Base-by-base conservation (phyloP, 2,329 filamentous ascomycete species). In the Ophiostoma ips region DNA sequence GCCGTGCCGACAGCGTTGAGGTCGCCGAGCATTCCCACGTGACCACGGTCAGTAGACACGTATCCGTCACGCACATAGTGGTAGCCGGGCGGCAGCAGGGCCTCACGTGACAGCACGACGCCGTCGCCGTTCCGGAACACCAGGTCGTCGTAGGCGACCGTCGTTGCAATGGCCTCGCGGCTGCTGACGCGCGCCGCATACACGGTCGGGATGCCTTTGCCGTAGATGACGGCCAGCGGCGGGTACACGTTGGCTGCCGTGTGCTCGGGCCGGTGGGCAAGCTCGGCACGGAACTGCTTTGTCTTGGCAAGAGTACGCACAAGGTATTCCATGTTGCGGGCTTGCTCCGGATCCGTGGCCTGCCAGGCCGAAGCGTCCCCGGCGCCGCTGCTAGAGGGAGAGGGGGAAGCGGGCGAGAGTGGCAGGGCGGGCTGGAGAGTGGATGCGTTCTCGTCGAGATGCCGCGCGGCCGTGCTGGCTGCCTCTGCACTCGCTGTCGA, bases 81-180 rank as follows among this genome's bases (percentile, higher is more conserved):
- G 62, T 95, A 95, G 0, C 88, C 88, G 2, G 76, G 68, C 0
- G 89, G 89, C 40, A 94, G 65, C 85, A 94, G 90, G 0, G 88
- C 84, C 54, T 90, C 86, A 47, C 79, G 79, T 0, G 89, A 86
- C 7, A 95, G 73, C 50, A 90, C 87, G 0, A 96, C 89, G 0
- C 89, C 90, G 61, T 96, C 89, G 2, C 89, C 88, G 19, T 82
- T 83, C 1, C 84, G 83, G 66, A 95, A 95, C 0, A 87, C 77
- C 2, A 96, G 71, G 58, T 94, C 83, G 56, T 94, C 87, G 62
- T 94, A 95, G 1, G 79, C 82, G 63, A 94, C 87, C 0, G 78
- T 70, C 53, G 79, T 78, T 46, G 79, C 76, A 56, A 95, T 95
- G 0, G 75, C 80, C 49, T 90, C 87, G 3, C 75, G 71, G 2